Percentiles rank a stretch among this genome's conserved stretches.
Evolutionary conservation across 2,329 filamentous ascomycete species (phyloP).

Genomic region (Ramularia endophylla): DNA sequence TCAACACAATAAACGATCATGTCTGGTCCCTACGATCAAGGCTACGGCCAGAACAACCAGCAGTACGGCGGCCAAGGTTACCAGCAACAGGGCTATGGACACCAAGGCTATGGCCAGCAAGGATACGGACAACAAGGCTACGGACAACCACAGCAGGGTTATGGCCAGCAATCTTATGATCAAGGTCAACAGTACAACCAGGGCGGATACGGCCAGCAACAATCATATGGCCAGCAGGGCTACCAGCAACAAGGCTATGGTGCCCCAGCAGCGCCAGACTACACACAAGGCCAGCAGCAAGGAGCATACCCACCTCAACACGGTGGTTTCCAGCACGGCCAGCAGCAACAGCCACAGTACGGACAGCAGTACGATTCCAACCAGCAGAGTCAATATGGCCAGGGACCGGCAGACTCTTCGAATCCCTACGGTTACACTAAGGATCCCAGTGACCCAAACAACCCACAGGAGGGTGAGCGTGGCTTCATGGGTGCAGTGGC

Average conservation of each 20-base stretch:
- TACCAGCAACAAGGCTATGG: conserved; percentile 25
- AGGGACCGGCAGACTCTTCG: conserved; percentile 35
- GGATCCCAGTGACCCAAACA: conserved; percentile 35
- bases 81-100: conserved; percentile 20
- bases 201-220: conserved; percentile 15
- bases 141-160: conserved; percentile 19
- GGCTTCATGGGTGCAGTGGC: conserved; percentile 52
- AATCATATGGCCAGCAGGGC: conserved; percentile 6
- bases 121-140: conserved; percentile 20
- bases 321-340: conserved; percentile 24
- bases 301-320: conserved; percentile 29
- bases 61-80: conserved; percentile 19
- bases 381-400: conserved; percentile 32
- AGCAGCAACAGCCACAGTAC: conserved; percentile 23
- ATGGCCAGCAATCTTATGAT: conserved; percentile 18
- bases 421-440: conserved; percentile 33
- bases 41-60: conserved; percentile 20
- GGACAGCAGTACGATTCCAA: conserved; percentile 11
- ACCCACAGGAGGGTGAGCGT: conserved; percentile 49
- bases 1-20: conserved; percentile 6
- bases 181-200: conserved; percentile 14
- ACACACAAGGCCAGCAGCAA: conserved; percentile 14
- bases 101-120: conserved; percentile 16
- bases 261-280: conserved; percentile 23
- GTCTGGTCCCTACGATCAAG: conserved; percentile 21